Evolutionary conservation across 345 rosid genomes (phyloP), one percentile per base, ranked within the genome.

Genomic region (Eucalyptus sp.): DNA sequence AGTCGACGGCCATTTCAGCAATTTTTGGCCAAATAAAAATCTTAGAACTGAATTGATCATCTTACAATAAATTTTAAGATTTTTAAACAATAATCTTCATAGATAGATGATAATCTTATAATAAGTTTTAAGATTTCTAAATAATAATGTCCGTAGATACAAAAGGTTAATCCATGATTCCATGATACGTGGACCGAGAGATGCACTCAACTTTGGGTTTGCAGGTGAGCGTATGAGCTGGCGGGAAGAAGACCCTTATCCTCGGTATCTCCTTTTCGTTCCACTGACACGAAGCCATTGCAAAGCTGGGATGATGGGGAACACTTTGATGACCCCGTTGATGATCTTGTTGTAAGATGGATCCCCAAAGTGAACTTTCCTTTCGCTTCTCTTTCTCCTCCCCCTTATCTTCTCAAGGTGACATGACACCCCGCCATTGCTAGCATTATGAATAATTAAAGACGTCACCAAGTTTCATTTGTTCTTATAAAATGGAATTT

Each of bases 21-120:
- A 60, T 12, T 60, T 64, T n/a, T n/a, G 18, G 0, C 4, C 10
- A 64, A 13, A 6, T 1, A 1, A 64, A 64, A 64, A 64, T 0
- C 14, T 14, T 29, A n/a, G 5, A 13, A 64, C 0, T n/a, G 3
- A n/a, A 64, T 64, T 64, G 1, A 7, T 4, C 0, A 2, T 1
- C 1, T 4, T 13, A 13, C 8, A 7, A 27, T 62, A 6, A 5
- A 0, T 62, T 62, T 13, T 13, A 29, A 25, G 7, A 11, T 29
- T 6, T 29, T 13, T n/a, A 13, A 13, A 6, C 8, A 29, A 64
- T 29, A 6, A 64, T 29, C 18, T 13, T 13, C 18, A 1, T 29
- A 3, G 31, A 60, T 6, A 62, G 24, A 18, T 52, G 0, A 52
- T 52, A 24, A 3, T 0, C 58, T 20, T 29, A 29, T 3, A 29